Conservation (phyloP, 768 basidiomycete species). For the Serendipita indica region DNA sequence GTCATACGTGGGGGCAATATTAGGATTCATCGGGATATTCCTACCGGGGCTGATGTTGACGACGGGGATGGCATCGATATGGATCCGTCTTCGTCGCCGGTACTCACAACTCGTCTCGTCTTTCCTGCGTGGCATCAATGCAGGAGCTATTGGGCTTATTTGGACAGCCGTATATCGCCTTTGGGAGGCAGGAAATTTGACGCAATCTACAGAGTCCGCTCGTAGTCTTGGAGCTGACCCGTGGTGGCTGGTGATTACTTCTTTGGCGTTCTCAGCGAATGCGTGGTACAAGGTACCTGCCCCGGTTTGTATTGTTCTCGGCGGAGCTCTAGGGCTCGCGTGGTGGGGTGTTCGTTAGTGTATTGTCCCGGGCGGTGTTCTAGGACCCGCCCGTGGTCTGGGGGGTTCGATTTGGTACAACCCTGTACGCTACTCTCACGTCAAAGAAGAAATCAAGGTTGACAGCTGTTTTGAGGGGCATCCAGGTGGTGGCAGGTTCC, state of each 20-base stretch:
- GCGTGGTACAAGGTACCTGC: conserved; percentile 30
- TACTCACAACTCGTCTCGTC: neutral
- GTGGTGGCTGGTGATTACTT: conserved; percentile 35
- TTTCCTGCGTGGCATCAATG: conserved; percentile 11
- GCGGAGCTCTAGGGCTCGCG: conserved; percentile 28
- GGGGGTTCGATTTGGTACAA: too few species aligned
- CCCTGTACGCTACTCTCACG: too few species aligned
- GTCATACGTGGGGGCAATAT: conserved; percentile 26
- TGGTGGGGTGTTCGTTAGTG: conserved; percentile 27
- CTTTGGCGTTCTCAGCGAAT: conserved; percentile 27
- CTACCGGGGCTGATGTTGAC: conserved; percentile 27
- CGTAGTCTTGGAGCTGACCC: conserved; percentile 23
- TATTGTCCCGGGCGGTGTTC: too few species aligned
- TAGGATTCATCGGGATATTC: conserved; percentile 39
- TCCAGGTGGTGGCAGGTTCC: too few species aligned
- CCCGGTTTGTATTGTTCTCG: conserved; percentile 27
- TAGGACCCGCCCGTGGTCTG: too few species aligned
- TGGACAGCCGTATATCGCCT: conserved; percentile 14
- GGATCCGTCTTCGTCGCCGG: neutral
- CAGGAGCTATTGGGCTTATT: conserved; percentile 12
- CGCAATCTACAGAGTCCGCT: neutral
- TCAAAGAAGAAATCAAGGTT: too few species aligned
- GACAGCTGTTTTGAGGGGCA: too few species aligned
- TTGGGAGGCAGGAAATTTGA: conserved; percentile 13
- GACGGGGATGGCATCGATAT: neutral